Conservation (phyloP, 495 filamentous ascomycete species). For the Hamigera avellanea region DNA sequence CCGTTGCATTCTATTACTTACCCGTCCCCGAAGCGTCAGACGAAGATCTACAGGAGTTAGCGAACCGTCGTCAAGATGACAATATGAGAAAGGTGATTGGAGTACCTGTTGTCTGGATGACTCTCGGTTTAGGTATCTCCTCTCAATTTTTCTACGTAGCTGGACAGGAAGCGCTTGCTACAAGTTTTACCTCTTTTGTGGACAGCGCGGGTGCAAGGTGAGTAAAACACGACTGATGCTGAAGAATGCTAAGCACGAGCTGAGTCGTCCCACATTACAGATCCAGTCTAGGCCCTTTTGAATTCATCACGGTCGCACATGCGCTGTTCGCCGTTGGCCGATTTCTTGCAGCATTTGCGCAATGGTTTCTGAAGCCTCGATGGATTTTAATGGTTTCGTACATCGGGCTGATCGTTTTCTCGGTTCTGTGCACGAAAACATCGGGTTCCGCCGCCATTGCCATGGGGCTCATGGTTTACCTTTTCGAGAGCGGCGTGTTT, state of each 20-base stretch:
- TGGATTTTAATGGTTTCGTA: slow-evolving; percentile 48
- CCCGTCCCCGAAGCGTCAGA: slow-evolving; percentile 58
- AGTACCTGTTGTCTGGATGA: slow-evolving; percentile 43
- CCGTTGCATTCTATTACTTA: slow-evolving; percentile 53
- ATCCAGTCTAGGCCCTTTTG: slow-evolving; percentile 20
- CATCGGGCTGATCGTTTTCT: slow-evolving; percentile 41
- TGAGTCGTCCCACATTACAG: slow-evolving; percentile 1
- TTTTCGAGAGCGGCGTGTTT: slow-evolving; percentile 53
- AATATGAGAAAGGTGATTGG: slow-evolving; percentile 34
- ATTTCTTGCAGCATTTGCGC: slow-evolving; percentile 45
- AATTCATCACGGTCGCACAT: slow-evolving; percentile 43
- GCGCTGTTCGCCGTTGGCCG: slow-evolving; percentile 50
- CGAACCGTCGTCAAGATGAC: slow-evolving; percentile 38
- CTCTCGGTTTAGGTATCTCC: slow-evolving; percentile 43
- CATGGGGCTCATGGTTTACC: slow-evolving; percentile 43
- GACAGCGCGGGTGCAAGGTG: background rate
- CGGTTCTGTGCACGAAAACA: slow-evolving; percentile 43
- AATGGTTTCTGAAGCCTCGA: slow-evolving; percentile 48
- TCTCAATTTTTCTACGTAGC: slow-evolving; percentile 57
- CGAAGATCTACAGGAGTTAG: slow-evolving; percentile 45
- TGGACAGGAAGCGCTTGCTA: slow-evolving; percentile 48
- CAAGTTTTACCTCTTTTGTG: slow-evolving; percentile 33
- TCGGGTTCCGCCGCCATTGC: slow-evolving; percentile 32
- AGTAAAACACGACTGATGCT: background rate
- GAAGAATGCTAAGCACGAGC: background rate